phyloP scores from a whole-genome alignment of 768 basidiomycete species.

The Hypholoma sublateritium region DNA sequence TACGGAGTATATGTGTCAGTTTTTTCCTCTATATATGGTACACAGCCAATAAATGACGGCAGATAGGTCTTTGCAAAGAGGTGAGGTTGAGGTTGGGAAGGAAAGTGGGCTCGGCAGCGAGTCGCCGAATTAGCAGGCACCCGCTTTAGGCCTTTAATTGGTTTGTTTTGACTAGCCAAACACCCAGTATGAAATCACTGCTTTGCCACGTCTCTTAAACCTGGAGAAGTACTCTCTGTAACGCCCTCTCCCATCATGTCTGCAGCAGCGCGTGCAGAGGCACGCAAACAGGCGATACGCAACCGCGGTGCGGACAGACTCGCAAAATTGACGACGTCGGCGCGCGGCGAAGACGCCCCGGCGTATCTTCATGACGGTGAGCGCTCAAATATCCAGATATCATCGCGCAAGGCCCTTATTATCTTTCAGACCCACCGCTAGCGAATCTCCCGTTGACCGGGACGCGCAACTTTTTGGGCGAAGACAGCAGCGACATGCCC shows the following conservation, averaged over 20 bases:
- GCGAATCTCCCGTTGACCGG: constrained; percentile 16
- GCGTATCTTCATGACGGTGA: constrained; percentile 54
- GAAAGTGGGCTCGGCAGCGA: too few species aligned
- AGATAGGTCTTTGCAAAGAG: too few species aligned
- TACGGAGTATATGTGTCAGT: too few species aligned
- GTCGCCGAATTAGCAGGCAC: background rate
- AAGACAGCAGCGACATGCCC: constrained; percentile 42
- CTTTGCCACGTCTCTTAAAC: constrained; percentile 18
- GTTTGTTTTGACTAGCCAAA: constrained; percentile 14
- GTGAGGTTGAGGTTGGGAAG: background rate
- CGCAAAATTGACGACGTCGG: constrained; percentile 74
- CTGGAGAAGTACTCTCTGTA: background rate
- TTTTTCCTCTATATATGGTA: background rate
- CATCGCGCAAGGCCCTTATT: background rate
- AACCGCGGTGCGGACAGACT: constrained; percentile 71
- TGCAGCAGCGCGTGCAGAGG: constrained; percentile 72
- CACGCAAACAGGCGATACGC: constrained; percentile 75
- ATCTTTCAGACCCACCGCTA: constrained; percentile 39
- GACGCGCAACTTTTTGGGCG: constrained; percentile 42
- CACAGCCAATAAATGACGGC: background rate
- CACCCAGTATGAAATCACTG: constrained; percentile 18
- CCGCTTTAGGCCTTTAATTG: constrained; percentile 2
- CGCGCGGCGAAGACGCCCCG: constrained; percentile 66
- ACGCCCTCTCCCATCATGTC: constrained; percentile 21
- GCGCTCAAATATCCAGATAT: background rate